A percentile compares a stretch with the other conserved stretches of the same genome.
These are phyloP conservation scores for Coprinopsis sp. DNA, from an alignment of 768 basidiomycete species.

Conservation along the genomic window DNA sequence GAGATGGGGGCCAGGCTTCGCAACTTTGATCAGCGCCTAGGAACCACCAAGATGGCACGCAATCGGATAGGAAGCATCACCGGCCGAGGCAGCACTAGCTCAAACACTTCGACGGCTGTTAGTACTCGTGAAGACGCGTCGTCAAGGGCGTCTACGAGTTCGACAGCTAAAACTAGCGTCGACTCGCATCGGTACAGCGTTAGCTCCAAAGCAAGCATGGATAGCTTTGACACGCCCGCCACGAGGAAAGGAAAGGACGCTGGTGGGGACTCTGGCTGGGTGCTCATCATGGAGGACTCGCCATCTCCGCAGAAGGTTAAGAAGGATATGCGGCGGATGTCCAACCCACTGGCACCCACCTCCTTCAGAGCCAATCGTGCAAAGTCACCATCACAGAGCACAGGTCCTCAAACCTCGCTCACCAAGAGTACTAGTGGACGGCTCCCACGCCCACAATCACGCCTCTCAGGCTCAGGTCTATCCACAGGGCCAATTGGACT, in stretches of 20 bases:
- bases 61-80: slow-evolving; percentile 77
- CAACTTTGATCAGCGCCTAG: slow-evolving; percentile 81
- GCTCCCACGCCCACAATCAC: slow-evolving; percentile 63
- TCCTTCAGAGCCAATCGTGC: slow-evolving; percentile 43
- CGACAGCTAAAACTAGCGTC: slow-evolving; percentile 40
- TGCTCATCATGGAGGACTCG: slow-evolving; percentile 85
- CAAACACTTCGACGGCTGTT: slow-evolving; percentile 16
- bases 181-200: slow-evolving; percentile 39
- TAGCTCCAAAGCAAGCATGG: slow-evolving; percentile 43
- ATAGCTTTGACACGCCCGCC: slow-evolving; percentile 38
- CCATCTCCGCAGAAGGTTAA: slow-evolving; percentile 61
- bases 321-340: slow-evolving; percentile 46
- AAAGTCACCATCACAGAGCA: slow-evolving; percentile 20
- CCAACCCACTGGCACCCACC: slow-evolving; percentile 58
- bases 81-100: slow-evolving; percentile 41
- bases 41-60: slow-evolving; percentile 81
- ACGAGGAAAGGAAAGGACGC: slow-evolving; percentile 38
- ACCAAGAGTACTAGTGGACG: slow-evolving; percentile 42
- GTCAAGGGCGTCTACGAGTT: slow-evolving; percentile 34
- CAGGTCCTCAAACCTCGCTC: slow-evolving; percentile 21
- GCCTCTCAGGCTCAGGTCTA: slow-evolving; percentile 58
- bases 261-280: slow-evolving; percentile 76
- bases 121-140: slow-evolving; percentile 30
- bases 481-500: slow-evolving; percentile 48
- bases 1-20: slow-evolving; percentile 85